Base-by-base conservation (phyloP, 352 stramenopile species). In the Globisporangium echinulatum region DNA sequence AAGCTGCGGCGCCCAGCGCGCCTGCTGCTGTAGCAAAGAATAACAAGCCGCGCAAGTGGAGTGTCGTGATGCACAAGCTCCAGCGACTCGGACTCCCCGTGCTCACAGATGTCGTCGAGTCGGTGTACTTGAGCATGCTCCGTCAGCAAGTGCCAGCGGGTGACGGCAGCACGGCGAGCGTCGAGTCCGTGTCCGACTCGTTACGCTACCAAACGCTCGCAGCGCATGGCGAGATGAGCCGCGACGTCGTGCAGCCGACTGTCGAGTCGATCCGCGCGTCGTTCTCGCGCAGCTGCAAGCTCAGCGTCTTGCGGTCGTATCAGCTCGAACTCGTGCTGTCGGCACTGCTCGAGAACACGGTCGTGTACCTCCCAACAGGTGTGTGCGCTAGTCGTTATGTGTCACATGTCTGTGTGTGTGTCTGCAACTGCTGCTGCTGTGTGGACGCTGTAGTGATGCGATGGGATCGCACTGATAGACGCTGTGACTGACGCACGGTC, bases 301-400 rank as follows among this genome's bases (percentile, higher is more conserved):
- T 90, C 58, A 88, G 77, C 0, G 58, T 56, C 5, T 56, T 93
- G 51, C 69, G 81, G 43, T 49, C 64, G 10, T 93, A 93, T 44
- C 83, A 93, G 62, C 63, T 86, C 40, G 83, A 93, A 58, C 59
- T 90, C 4, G 74, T 74, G 37, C 40, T 93, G 2, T 88, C 76
- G 37, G 77, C 81, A 7, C 61, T 91, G 54, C 67, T 89, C 9
- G 79, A 90, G 54, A 93, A 91, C 65, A 89, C 81, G 3, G 85
- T 93, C 50, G 73, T 89, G 43, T 93, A 91, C 54, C 54, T 93
- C 2, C 83, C 83, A 13, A 93, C 81, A 25, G 83, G 83, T 70
- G 13, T 15, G 51, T 4, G 9, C 9, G 42, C 42, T 15, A 10
- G 7, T 17, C 42, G 25, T 33, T 33, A 33, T 33, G 25, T 33